These are phyloP conservation scores for Clavispora asparagi DNA, from an alignment of 805 yeast genomes.

Conservation along the genomic window DNA sequence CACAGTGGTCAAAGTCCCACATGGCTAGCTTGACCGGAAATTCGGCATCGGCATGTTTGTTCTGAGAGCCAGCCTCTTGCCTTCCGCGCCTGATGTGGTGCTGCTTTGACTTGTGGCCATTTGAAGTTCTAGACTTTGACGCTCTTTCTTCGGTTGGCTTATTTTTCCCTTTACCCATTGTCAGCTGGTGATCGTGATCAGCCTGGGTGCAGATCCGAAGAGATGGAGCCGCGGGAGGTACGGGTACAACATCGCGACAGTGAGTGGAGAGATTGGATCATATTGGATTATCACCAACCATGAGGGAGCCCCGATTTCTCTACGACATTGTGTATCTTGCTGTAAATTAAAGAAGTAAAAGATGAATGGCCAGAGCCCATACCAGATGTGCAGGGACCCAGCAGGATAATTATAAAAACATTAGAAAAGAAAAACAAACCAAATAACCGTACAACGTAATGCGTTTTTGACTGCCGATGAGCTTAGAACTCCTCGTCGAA, in stretches of 20 bases:
- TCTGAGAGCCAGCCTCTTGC: constrained; percentile 25
- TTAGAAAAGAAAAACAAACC: background rate
- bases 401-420: constrained; percentile 6
- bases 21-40: constrained; percentile 88
- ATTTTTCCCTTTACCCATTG: constrained; percentile 54
- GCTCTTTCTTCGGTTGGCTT: constrained; percentile 41
- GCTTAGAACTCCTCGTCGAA: constrained; percentile 86
- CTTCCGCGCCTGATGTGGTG: constrained; percentile 41
- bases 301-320: too few species aligned
- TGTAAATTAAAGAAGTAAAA: background rate
- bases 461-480: background rate
- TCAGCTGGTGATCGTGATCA: background rate
- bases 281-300: too few species aligned
- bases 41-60: constrained; percentile 18
- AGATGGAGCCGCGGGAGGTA: background rate
- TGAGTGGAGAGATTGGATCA: too few species aligned
- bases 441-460: background rate
- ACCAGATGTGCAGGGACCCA: constrained; percentile 12
- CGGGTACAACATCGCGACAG: too few species aligned
- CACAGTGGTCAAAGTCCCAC: constrained; percentile 99
- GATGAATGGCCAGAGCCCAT: constrained; percentile 11
- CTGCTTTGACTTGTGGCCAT: constrained; percentile 53
- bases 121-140: constrained; percentile 38
- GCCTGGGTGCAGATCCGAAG: background rate
- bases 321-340: background rate